Percentiles rank a stretch among this genome's conserved stretches.
phyloP scores from a whole-genome alignment of 2,329 filamentous ascomycete species.

The Arthrobotrys entomopaga region DNA sequence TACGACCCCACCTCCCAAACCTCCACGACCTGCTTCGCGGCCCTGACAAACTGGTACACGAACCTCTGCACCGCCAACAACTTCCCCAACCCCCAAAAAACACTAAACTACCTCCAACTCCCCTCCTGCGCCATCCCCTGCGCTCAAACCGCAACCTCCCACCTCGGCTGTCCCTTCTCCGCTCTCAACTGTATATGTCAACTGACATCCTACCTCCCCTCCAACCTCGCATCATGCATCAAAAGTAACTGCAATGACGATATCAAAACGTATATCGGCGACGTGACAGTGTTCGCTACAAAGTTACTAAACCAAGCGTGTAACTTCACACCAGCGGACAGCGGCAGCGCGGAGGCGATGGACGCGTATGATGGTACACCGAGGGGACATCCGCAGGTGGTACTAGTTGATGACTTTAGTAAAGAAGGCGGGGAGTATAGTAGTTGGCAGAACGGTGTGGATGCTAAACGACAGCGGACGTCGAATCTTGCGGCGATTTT shows the following conservation, averaged over 20 bases:
- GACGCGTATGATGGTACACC: conserved; percentile 11
- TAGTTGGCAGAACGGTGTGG: conserved; percentile 28
- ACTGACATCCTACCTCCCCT: conserved; percentile 11
- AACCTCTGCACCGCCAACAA: conserved; percentile 2
- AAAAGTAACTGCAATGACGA: conserved; percentile 15
- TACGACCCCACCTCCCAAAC: conserved; percentile 34
- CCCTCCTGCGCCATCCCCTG: conserved; percentile 28
- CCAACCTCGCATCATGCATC: conserved; percentile 26
- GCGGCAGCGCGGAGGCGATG: background rate
- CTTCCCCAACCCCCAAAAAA: conserved; percentile 2
- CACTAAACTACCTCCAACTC: conserved; percentile 20
- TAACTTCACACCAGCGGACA: background rate
- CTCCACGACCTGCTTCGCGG: conserved; percentile 11
- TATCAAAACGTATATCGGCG: conserved; percentile 21
- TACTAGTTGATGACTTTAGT: conserved; percentile 22
- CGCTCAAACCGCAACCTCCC: conserved; percentile 21
- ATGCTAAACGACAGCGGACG: conserved; percentile 6
- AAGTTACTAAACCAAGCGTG: conserved; percentile 33
- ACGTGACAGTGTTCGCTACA: background rate
- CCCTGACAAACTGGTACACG: conserved; percentile 23
- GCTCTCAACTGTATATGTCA: conserved; percentile 33
- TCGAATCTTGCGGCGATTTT: conserved; percentile 37
- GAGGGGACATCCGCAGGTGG: conserved; percentile 16
- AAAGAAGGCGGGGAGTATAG: conserved; percentile 31
- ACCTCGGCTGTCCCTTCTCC: conserved; percentile 34